Percentiles rank a stretch among this genome's conserved stretches.
Evolutionary conservation across 345 rosid species (phyloP).

Genomic region (Streptanthus diversifolius): DNA sequence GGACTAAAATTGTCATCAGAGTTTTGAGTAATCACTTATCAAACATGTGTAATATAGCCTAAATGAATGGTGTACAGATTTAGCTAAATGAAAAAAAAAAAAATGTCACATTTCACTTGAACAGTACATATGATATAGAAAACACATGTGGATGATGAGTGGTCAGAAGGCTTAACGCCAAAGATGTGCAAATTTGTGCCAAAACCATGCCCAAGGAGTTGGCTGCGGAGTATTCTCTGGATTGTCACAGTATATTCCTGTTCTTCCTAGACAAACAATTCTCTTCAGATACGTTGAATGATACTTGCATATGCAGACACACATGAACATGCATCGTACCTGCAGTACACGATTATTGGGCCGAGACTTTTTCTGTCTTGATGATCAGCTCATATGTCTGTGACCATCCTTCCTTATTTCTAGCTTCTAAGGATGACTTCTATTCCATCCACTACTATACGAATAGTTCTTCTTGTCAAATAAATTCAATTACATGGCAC

Average conservation of each 20-base stretch:
- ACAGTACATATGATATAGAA: neutral
- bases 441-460: too few relatives aligned
- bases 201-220: too few relatives aligned
- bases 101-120: neutral
- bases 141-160: neutral
- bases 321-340: conserved; percentile 43
- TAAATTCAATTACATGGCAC: too few relatives aligned
- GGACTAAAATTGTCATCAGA: neutral
- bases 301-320: neutral
- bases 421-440: too few relatives aligned
- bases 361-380: conserved; percentile 39
- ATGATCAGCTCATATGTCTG: too few relatives aligned
- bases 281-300: conserved; percentile 28
- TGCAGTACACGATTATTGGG: conserved; percentile 89
- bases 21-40: neutral
- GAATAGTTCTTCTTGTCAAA: too few relatives aligned
- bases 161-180: neutral
- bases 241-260: conserved; percentile 85
- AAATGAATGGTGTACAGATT: too few relatives aligned
- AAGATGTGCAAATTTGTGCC: neutral
- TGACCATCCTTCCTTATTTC: too few relatives aligned
- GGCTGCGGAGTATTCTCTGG: conserved; percentile 50
- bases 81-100: too few relatives aligned
- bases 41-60: neutral
- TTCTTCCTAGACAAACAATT: conserved; percentile 58